Evolutionary conservation across 805 yeast genomes (phyloP).

Genomic region (Candida stauntonica): DNA sequence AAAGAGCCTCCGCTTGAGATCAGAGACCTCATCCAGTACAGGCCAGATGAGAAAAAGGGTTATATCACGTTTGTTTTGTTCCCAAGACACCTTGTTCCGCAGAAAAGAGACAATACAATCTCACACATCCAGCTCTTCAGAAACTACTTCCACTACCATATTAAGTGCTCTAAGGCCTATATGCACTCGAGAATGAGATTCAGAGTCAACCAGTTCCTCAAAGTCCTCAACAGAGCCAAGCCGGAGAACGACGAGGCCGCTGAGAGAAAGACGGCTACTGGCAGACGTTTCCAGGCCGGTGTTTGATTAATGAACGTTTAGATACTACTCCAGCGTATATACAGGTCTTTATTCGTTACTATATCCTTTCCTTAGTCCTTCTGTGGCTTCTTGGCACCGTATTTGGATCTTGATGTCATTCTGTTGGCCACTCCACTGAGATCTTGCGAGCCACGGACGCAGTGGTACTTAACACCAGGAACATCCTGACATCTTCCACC

Average conservation of each 20-base stretch:
- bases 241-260: conserved; percentile 82
- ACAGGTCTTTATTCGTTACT: too few species aligned
- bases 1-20: conserved; percentile 92
- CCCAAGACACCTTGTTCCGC: conserved; percentile 69
- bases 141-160: conserved; percentile 97
- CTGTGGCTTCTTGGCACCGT: conserved; percentile 86
- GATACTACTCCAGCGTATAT: too few species aligned
- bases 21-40: conserved; percentile 38
- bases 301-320: not conserved
- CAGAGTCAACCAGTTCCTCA: conserved; percentile 89
- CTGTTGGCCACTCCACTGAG: conserved; percentile 93
- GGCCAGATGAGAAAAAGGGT: conserved; percentile 42
- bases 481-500: conserved; percentile 99
- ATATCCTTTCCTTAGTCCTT: too few species aligned
- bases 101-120: conserved; percentile 79
- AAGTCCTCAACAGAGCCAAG: conserved; percentile 94
- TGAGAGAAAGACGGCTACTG: conserved; percentile 32
- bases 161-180: conserved; percentile 96
- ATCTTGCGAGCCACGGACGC: conserved; percentile 91
- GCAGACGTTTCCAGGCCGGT: conserved; percentile 27
- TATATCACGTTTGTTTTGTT: conserved; percentile 70
- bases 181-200: conserved; percentile 98
- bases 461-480: conserved; percentile 95
- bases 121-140: conserved; percentile 90
- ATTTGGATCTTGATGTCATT: conserved; percentile 82